Base-by-base conservation (phyloP, 257 asterid species). In the Solanum sejunctum region DNA sequence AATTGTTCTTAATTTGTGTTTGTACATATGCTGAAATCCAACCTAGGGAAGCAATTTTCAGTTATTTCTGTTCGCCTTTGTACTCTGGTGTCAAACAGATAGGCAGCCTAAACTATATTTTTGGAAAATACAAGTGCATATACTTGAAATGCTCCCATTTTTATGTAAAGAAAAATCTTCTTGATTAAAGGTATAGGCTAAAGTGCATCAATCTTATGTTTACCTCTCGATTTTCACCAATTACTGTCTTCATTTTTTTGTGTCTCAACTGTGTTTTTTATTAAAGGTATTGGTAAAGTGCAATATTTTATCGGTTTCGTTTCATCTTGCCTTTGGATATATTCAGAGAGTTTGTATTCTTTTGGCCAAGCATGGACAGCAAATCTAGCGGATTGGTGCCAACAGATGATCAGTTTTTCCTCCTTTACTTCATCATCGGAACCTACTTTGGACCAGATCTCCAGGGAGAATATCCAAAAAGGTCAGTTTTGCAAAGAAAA, bases 401-500 rank as follows among this genome's bases (percentile, higher is more conserved):
- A 49, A 91, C 95, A 41, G 93, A 87, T 26, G 93, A 93, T 90
- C 94, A 94, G 89, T 80, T 87, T 88, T 92, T 91, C 86, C 91
- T 94, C 83, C 89, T 94, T 70, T 83, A 86, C 88, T 84, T 91
- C 80, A 89, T 92, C 84, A 85, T 88, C 86, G 98, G 98, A 23
- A 56, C 90, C 86, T 94, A 91, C 80, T 92, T 94, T 84, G 98
- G 85, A 83, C 97, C 98, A 23, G 86, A 93, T 88, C 91, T 94
- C 61, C 91, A 84, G 77, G 85, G 64, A 16, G 91, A 81, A 83
- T 73, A 77, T 16, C 90, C 89, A 78, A 87, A 3, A 12, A 93
- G 88, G 75, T 89, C 97, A 6, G 88, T 89, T 56, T 86, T 92
- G 57, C 94, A 93, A 84, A 88, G 95, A 80, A 87, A 69, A 8